Evolutionary conservation across 192 early-diverging fungal species (phyloP), one percentile per base, ranked within the genome.

Genomic region (Podila minutissima): DNA sequence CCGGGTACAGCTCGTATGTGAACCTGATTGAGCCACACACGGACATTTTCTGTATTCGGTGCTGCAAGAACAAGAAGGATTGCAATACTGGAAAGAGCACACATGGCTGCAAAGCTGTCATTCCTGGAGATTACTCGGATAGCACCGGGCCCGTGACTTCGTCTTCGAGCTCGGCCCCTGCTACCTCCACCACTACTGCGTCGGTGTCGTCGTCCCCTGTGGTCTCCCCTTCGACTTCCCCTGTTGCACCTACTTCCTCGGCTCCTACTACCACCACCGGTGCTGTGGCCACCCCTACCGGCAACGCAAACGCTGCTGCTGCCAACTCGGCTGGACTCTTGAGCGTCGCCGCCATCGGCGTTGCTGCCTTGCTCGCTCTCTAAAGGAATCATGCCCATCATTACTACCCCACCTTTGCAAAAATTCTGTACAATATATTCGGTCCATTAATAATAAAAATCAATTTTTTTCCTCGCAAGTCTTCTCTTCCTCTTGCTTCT

Each of bases 51-150:
- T 88, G 87, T 64, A 88, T 88, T 57, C 82, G 85, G 20, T 88
- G 88, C 66, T 88, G 87, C 31, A 81, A 83, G 49, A 66, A 84
- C 24, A 67, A 64, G 31, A 49, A 20, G 33, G 83, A 83, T 32
- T 88, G 87, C 57, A 82, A 85, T 66, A 79, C 78, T 10, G 75
- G 82, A 37, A 86, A 82, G 38, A 84, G 82, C 13, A 73, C 82
- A 35, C 69, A 75, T 22, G 88, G 88, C 8, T 89, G 88, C 59
- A 67, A 66, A 7, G 28, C 20, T 46, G 53, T 89, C 22, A 58
- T 89, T 22, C 83, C 82, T 22, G 88, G 88, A 28, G 83, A 86
- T 51, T 89, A 87, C 20, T 83, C 75, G 61, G 82, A 74, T 5
- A 69, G 65, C 48, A 38, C 41, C n/a, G 70, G 33, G 29, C 7